Conservation (phyloP, 2,329 filamentous ascomycete genomes). For the Epichloe baconii region DNA sequence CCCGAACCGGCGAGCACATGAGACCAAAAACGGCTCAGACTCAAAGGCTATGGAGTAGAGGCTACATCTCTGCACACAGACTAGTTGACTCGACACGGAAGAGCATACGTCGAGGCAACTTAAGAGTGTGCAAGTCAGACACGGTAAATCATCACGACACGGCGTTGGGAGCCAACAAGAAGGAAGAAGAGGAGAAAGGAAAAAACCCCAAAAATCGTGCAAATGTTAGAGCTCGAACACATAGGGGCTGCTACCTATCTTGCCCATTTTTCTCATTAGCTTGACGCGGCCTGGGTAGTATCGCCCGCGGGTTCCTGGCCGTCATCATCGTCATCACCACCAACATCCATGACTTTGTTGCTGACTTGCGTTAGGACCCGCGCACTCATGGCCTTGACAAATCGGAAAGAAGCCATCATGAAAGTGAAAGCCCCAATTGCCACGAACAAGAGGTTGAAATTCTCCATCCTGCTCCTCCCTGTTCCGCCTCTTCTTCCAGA, state of each 20-base stretch:
- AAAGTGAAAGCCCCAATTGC: constrained; percentile 71
- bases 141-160: neutral
- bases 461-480: constrained; percentile 65
- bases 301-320: constrained; percentile 10
- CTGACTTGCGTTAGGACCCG: constrained; percentile 63
- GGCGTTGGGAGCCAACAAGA: neutral
- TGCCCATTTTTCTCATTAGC: constrained; percentile 1
- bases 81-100: constrained; percentile 85
- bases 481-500: constrained; percentile 43
- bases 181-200: neutral
- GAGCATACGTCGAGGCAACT: constrained; percentile 70
- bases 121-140: constrained; percentile 69
- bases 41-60: constrained; percentile 27
- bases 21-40: constrained; percentile 40
- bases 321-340: constrained; percentile 42
- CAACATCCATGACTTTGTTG: constrained; percentile 74
- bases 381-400: constrained; percentile 60
- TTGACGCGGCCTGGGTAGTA: neutral
- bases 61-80: constrained; percentile 81
- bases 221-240: neutral
- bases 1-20: constrained; percentile 14
- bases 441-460: constrained; percentile 68
- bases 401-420: constrained; percentile 73
- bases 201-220: neutral
- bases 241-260: neutral